Conservation (phyloP, 768 basidiomycete genomes). For the Obba rivulosa region DNA sequence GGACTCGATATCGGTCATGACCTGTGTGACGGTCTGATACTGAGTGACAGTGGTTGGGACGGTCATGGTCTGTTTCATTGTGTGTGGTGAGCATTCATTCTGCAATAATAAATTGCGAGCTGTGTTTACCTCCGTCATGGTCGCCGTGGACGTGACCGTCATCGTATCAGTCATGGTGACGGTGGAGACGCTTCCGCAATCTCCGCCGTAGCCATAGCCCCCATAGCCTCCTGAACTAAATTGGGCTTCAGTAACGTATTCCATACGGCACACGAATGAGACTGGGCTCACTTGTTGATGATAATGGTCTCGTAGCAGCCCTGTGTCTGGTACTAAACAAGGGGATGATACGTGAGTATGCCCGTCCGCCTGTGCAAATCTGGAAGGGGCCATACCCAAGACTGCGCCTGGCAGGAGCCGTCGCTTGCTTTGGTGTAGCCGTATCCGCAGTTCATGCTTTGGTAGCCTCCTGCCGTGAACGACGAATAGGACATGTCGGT, state of each 20-base stretch:
- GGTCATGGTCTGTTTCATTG: background rate
- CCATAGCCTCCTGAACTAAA: slow-evolving; percentile 7
- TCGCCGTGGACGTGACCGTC: slow-evolving; percentile 3
- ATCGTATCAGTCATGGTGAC: slow-evolving; percentile 23
- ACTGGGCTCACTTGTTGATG: slow-evolving; percentile 42
- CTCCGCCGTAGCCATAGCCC: slow-evolving; percentile 14
- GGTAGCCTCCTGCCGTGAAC: slow-evolving; percentile 61
- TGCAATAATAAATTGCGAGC: background rate
- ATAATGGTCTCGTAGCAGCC: slow-evolving; percentile 64
- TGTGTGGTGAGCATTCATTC: background rate
- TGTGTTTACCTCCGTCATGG: slow-evolving; percentile 10
- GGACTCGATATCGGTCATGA: slow-evolving; percentile 31
- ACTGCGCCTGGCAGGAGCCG: slow-evolving; percentile 47
- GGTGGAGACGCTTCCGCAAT: slow-evolving; percentile 6
- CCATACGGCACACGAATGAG: background rate
- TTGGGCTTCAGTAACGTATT: background rate
- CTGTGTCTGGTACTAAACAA: slow-evolving; percentile 23
- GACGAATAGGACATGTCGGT: slow-evolving; percentile 53
- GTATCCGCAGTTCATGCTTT: slow-evolving; percentile 64
- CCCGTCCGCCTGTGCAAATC: background rate
- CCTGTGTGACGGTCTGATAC: slow-evolving; percentile 35
- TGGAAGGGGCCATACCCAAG: slow-evolving; percentile 45
- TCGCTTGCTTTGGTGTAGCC: slow-evolving; percentile 53
- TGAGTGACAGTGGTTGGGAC: slow-evolving; percentile 37
- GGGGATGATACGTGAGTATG: background rate